phyloP scores from a whole-genome alignment of 495 filamentous ascomycete species.

The Aspergillus egyptiacus region DNA sequence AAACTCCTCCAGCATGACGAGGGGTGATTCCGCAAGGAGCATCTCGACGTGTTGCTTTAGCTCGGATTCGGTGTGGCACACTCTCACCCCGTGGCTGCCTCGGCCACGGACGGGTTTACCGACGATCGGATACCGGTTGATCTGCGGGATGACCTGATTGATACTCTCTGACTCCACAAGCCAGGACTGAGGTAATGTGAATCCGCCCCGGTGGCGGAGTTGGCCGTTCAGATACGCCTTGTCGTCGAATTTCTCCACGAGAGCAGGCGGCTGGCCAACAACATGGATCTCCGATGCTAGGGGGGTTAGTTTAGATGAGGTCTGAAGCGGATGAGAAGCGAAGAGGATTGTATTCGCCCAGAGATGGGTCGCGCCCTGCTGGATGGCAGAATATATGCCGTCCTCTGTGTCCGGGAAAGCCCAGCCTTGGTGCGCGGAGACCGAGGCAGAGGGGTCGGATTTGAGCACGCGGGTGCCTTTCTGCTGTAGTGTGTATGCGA shows the following conservation, averaged over 20 bases:
- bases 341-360: conserved; percentile 40
- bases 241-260: conserved; percentile 37
- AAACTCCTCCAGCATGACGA: conserved; percentile 34
- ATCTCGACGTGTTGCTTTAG: conserved; percentile 21
- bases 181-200: conserved; percentile 22
- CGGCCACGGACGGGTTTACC: conserved; percentile 29
- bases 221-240: conserved; percentile 33
- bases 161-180: conserved; percentile 10
- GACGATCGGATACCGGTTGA: conserved; percentile 25
- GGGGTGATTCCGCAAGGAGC: conserved; percentile 24
- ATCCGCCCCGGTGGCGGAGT: conserved; percentile 15
- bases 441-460: conserved; percentile 11
- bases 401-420: conserved; percentile 35
- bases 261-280: conserved; percentile 30
- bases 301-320: conserved; percentile 13
- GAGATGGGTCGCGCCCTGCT: conserved; percentile 30
- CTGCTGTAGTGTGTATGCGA: conserved; percentile 24
- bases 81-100: conserved; percentile 31
- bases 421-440: conserved; percentile 23
- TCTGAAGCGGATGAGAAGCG: conserved; percentile 31
- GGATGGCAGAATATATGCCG: conserved; percentile 28
- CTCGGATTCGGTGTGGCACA: conserved; percentile 19
- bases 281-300: conserved; percentile 18
- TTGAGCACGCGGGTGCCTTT: conserved; percentile 23
- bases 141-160: conserved; percentile 5